Conservation (phyloP, 2,329 filamentous ascomycete species). For the Tricladium varicosporioides region DNA sequence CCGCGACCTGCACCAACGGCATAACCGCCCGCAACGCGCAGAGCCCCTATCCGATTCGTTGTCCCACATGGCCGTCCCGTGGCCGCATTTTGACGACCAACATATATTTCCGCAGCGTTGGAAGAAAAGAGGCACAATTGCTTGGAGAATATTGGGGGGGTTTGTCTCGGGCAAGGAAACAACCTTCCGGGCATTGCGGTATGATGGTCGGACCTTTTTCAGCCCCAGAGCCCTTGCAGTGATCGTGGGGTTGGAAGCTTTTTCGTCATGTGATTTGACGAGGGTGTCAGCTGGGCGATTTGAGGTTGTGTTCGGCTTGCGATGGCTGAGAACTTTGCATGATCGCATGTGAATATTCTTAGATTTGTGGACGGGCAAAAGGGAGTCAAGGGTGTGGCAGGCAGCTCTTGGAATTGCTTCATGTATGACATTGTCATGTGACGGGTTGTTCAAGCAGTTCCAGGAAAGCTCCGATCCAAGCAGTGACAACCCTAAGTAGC, state of each 20-base stretch:
- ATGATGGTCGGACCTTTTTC: neutral
- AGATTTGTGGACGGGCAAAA: no score
- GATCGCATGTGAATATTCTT: neutral
- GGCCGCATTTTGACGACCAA: neutral
- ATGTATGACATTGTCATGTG: no score
- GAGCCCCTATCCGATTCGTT: neutral
- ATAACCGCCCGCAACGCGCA: neutral
- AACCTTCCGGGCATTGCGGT: neutral
- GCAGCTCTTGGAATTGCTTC: no score
- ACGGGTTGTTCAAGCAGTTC: no score
- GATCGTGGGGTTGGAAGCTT: neutral
- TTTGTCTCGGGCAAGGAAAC: neutral
- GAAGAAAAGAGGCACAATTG: neutral
- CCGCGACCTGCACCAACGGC: neutral
- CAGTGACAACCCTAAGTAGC: no score
- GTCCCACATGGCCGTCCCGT: neutral
- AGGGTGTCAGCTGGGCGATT: neutral
- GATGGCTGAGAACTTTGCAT: neutral
- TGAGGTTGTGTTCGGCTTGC: neutral
- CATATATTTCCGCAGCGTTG: neutral
- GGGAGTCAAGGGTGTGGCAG: no score
- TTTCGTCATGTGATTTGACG: neutral
- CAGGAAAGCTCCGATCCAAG: no score
- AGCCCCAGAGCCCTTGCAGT: neutral
- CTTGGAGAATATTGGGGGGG: neutral